Conservation (phyloP, 371 early-diverging fungal genomes). For the Rhizomucor miehei region DNA sequence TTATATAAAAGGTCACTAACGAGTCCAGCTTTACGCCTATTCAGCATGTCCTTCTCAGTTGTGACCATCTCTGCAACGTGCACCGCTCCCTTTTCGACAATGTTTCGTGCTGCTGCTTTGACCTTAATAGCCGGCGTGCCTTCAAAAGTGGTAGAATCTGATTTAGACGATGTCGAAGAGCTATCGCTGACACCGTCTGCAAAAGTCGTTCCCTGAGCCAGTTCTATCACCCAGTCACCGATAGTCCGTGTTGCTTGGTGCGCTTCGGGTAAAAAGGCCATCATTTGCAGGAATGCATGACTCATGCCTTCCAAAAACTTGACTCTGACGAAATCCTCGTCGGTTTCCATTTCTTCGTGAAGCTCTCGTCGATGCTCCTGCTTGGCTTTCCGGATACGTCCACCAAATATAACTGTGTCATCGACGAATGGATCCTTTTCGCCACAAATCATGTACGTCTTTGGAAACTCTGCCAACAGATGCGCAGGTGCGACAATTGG, state of each 20-base stretch:
- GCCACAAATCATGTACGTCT: conserved; percentile 87
- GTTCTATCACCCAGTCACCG: conserved; percentile 66
- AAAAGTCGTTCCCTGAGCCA: conserved; percentile 10
- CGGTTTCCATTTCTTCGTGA: conserved; percentile 19
- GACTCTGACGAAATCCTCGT: conserved; percentile 41
- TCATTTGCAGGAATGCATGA: conserved; percentile 92
- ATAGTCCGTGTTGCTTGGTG: conserved; percentile 62
- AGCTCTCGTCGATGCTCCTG: conserved; percentile 22
- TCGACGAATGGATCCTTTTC: conserved; percentile 97
- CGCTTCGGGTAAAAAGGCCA: conserved; percentile 82
- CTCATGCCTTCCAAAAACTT: conserved; percentile 88
- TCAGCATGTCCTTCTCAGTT: conserved; percentile 42
- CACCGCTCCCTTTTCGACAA: conserved; percentile 2
- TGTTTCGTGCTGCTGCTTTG: not conserved
- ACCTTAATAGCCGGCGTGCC: not conserved
- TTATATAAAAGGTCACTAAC: conserved; percentile 28
- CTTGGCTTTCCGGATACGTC: conserved; percentile 81
- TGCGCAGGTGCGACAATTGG: conserved; percentile 90
- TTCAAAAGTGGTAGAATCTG: conserved; percentile 1
- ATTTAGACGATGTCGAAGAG: not conserved
- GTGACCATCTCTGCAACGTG: conserved; percentile 39
- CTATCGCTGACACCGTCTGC: not conserved
- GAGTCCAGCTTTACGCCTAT: conserved; percentile 36
- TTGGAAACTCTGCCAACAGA: conserved; percentile 86
- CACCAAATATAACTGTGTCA: conserved; percentile 92